Base-by-base conservation (phyloP, 163 green algal species). In the Chloroidium sp. region DNA sequence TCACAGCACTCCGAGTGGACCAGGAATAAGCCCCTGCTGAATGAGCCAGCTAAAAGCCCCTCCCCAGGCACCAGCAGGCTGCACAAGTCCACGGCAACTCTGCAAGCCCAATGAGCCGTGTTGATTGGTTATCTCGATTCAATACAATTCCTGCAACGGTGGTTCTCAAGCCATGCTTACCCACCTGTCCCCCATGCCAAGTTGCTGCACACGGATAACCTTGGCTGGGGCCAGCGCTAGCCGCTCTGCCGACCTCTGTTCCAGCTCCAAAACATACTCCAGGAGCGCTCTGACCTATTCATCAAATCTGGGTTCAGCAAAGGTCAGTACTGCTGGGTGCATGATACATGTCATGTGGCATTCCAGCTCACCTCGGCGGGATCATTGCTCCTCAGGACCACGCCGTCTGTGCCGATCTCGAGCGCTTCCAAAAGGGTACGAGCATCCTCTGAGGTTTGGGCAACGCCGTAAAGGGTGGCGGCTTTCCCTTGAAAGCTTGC, bases 1-100 rank as follows among this genome's bases (percentile, higher is more conserved):
- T 95, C 91, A 59, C 80, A 84, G 75, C 92, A 95, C 86, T 97
- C 95, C 1, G 87, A 93, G 82, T 98, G 95, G 69, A 98, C 93
- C 61, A 98, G 88, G 79, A 97, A 96, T 10, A 98, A 87, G 3
- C 82, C 88, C 2, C 93, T 85, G 0, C 92, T 89, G 85, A 98
- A 98, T 78, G 75, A 91, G 76, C 95, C 95, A 59, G 97, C 91
- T 75, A 98, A 89, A 86, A 98, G 77, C 36, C 95, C 95, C 80
- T 97, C 93, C 0, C 95, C 95, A 0, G 91, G 92, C 4, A 69
- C 60, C 79, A 98, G 79, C 80, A 94, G 69, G 58, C 76, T 85
- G 69, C 82, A 89, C 59, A 96, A 83, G 88, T 98, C 93, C 2
- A 97, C 93, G 81, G 91, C 93, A 69, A 91, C 91, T 79, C 83